Base-by-base conservation (phyloP, 1,284 basidiomycete species). In the Boletellus deceptivus region DNA sequence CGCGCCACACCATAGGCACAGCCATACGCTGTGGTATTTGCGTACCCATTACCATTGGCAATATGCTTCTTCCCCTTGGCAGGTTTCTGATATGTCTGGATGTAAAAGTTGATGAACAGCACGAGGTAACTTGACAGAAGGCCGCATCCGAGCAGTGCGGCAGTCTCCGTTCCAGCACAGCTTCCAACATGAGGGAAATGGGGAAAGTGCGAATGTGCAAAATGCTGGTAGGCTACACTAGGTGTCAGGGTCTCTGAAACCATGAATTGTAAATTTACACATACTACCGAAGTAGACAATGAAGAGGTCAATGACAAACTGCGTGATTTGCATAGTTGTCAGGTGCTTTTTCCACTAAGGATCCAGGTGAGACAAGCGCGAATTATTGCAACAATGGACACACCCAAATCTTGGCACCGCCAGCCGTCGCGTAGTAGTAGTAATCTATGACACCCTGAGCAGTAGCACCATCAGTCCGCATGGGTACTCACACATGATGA, bases 361-460 rank as follows among this genome's bases (percentile, higher is more conserved):
- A 44, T 6, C 38, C 25, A 41, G 33, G 29, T 55, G 34, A 54
- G 55, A 50, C 1, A 47, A 22, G 43, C 36, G 13, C 17, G 1
- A 40, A 40, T 18, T 47, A 33, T 17, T 20, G 14, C 4, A 25
- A 49, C n/a, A 6, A 54, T 10, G n/a, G 58, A 66, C 79, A 50
- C 70, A 93, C 92, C 95, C 95, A 98, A 73, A 98, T 92, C 74
- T 81, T 91, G 65, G 89, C 89, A 61, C 95, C 95, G 64, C 93
- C 92, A 49, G 95, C 93, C 49, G 95, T 97, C 38, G 93, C 93
- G 72, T 87, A 97, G 75, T 97, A 97, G 76, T 98, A 98, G 74
- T 98, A 97, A 76, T 97, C 91, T 93, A 61, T 24, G 46, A 27
- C 11, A 14, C 16, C 43, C 46, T 55, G 31, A 58, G 43, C 47